Conservation (phyloP, 2,329 filamentous ascomycete species). For the Fusarium sp. region DNA sequence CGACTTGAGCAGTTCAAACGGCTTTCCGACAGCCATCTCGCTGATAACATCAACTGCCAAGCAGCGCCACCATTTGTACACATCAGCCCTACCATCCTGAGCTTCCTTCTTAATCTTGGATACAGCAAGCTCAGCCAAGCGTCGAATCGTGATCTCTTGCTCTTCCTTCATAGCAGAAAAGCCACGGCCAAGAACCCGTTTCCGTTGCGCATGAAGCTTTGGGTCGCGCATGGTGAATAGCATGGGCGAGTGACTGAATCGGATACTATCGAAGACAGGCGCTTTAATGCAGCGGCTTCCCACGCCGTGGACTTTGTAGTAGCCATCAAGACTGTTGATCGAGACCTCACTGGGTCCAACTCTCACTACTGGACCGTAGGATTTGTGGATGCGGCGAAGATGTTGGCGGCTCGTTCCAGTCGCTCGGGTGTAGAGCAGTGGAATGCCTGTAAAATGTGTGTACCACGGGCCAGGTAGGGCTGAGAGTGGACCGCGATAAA, state of each 20-base stretch:
- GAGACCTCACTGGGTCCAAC: constrained; percentile 5
- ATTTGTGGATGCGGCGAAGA: constrained; percentile 1
- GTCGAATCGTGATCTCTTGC: not conserved
- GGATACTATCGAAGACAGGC: constrained; percentile 9
- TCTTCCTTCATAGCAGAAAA: not conserved
- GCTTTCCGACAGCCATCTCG: constrained; percentile 11
- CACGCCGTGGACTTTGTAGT: constrained; percentile 19
- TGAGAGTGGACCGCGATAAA: not conserved
- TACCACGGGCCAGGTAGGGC: constrained; percentile 11
- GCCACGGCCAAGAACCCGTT: not conserved
- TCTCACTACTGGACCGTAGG: not conserved
- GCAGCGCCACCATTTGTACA: constrained; percentile 25
- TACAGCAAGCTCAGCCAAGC: not conserved
- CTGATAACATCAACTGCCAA: constrained; percentile 15
- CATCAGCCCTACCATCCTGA: not conserved
- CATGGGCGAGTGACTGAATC: constrained; percentile 15
- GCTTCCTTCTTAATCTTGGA: not conserved
- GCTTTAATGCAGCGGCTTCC: constrained; percentile 15
- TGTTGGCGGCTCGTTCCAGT: constrained; percentile 6
- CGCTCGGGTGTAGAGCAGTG: not conserved
- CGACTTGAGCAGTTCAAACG: not conserved
- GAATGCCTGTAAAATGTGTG: constrained; percentile 3
- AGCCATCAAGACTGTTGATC: constrained; percentile 12
- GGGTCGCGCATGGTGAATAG: constrained; percentile 16
- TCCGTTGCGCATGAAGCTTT: constrained; percentile 4